Percentiles rank a stretch among this genome's conserved stretches.
These are phyloP conservation scores for Umbelopsis vinacea DNA, from an alignment of 192 early-diverging fungal species.

Conservation along the genomic window DNA sequence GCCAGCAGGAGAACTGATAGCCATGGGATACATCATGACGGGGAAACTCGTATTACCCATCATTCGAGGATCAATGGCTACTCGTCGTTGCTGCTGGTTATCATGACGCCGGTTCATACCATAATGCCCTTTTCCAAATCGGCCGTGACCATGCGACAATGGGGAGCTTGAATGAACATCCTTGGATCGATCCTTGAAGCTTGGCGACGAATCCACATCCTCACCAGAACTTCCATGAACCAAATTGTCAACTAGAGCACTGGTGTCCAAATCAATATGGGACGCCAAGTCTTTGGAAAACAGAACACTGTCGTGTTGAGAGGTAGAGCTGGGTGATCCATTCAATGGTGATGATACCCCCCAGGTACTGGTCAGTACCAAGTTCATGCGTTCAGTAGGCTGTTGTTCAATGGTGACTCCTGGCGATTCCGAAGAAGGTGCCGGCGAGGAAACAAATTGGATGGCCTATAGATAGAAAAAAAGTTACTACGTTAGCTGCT, in stretches of 20 bases:
- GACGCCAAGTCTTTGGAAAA: slow-evolving; percentile 9
- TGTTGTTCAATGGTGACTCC: background rate
- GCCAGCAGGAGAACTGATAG: slow-evolving; percentile 8
- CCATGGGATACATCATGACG: slow-evolving; percentile 18
- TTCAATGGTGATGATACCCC: slow-evolving; percentile 13
- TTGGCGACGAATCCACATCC: slow-evolving; percentile 3
- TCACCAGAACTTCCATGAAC: slow-evolving; percentile 3
- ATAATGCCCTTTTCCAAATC: slow-evolving; percentile 10
- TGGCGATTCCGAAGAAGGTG: background rate
- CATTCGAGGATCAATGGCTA: slow-evolving; percentile 9
- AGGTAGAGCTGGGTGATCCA: background rate
- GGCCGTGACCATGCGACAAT: background rate
- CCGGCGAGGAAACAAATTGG: background rate
- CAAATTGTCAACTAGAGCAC: slow-evolving; percentile 13
- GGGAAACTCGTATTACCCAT: slow-evolving; percentile 12
- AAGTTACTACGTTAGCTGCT: no score
- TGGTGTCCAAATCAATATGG: slow-evolving; percentile 8
- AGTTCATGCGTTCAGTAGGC: slow-evolving; percentile 12
- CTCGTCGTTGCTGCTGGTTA: slow-evolving; percentile 5
- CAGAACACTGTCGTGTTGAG: background rate
- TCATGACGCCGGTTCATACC: slow-evolving; percentile 8
- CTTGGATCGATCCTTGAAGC: background rate
- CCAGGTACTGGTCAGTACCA: slow-evolving; percentile 13
- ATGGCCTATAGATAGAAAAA: background rate
- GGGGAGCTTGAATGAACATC: background rate